phyloP scores from a whole-genome alignment of 805 yeast genomes.

The Candida silvatica region DNA sequence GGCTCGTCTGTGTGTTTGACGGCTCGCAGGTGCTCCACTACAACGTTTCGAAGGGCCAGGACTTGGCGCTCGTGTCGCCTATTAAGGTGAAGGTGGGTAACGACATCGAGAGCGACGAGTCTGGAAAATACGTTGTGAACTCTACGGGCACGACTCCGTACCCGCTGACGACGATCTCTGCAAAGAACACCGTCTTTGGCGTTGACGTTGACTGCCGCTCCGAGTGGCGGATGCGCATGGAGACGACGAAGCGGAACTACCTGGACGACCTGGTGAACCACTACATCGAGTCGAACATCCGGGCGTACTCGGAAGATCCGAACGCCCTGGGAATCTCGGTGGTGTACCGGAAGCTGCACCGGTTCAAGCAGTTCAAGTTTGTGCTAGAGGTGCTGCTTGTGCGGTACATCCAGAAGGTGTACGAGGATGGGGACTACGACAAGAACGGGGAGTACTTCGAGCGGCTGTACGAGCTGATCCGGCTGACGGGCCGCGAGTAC shows the following conservation, averaged over 20 bases:
- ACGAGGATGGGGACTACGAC: conserved; percentile 25
- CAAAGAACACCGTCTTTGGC: conserved; percentile 40
- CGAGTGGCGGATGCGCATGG: conserved; percentile 17
- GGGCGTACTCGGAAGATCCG: conserved; percentile 10
- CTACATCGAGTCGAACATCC: conserved; percentile 28
- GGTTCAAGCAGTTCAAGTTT: conserved; percentile 35
- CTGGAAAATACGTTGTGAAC: conserved; percentile 9
- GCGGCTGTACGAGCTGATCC: conserved; percentile 23
- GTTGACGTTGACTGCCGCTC: conserved; percentile 33
- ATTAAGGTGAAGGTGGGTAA: conserved; percentile 24
- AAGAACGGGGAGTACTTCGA: conserved; percentile 18
- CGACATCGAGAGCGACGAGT: conserved; percentile 10
- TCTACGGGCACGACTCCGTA: conserved; percentile 31
- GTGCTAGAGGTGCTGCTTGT: conserved; percentile 42
- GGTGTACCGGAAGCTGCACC: conserved; percentile 28
- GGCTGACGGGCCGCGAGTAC: conserved; percentile 22
- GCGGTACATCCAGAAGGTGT: conserved; percentile 23
- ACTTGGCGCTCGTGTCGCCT: conserved; percentile 19
- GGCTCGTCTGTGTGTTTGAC: conserved; percentile 23
- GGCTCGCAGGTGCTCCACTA: conserved; percentile 25
- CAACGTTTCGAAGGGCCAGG: conserved; percentile 17
- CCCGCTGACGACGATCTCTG: conserved; percentile 38
- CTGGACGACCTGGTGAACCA: conserved; percentile 38
- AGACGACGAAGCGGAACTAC: conserved; percentile 32
- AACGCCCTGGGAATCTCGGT: conserved; percentile 20